Base-by-base conservation (phyloP, 805 yeast genomes). In the Zygoascus biomembranicola region DNA sequence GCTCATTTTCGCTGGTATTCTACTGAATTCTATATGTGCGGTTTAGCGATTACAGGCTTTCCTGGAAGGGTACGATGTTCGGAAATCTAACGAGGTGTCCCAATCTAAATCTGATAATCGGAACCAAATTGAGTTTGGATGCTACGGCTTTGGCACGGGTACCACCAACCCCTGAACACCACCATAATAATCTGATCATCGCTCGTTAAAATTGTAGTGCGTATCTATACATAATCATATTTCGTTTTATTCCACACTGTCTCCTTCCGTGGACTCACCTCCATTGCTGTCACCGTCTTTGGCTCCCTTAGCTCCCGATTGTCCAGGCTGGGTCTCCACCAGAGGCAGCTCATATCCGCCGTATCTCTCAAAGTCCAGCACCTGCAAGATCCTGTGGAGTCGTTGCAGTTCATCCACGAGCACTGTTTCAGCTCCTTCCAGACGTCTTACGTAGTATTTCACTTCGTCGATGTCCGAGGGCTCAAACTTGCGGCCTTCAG, bases 401-500 rank as follows among this genome's bases (percentile, higher is more conserved):
- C 13, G 13, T 10, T 19, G 44, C 16, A 42, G 26, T 42, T 42
- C 44, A 18, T 42, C 44, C 20, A 42, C 44, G 2, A 42, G 44
- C 5, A 42, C 44, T 9, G 26, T 19, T 20, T 42, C 68, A 16
- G 76, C 68, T 2, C 81, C 84, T 47, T 71, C 74, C 41, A 79
- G 56, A 61, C 80, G 79, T 51, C 82, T 68, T 52, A 78, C 56
- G 50, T 71, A 73, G 54, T 73, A 76, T 50, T 75, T 70, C 32
- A 78, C 49, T 55, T 68, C 61, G 1, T 59, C 52, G 58, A 55
- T 62, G 67, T 2, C 56, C 53, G 44, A 32, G 37, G 31, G 13
- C 18, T 37, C 42, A 18, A 41, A 23, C 26, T 39, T 31, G n/a
- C 39, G 39, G 14, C 23, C 45, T 8, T 20, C 32, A 10, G 16